Evolutionary conservation across 1,284 basidiomycete genomes (phyloP), one percentile per base, ranked within the genome.

Genomic region (Tausonia pullulans): DNA sequence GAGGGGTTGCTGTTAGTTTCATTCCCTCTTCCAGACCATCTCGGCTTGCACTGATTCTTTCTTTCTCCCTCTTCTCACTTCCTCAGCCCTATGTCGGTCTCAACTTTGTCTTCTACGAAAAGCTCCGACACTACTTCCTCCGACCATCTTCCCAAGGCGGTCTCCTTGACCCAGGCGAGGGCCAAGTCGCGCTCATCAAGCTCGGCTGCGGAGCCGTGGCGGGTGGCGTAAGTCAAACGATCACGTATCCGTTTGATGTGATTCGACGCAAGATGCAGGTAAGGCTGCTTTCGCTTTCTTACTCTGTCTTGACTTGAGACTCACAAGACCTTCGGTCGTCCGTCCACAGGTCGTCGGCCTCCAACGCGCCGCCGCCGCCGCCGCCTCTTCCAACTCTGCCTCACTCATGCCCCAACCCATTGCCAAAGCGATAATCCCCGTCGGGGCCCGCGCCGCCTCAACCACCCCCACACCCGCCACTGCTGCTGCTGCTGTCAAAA

Each of bases 221-320:
- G 0, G 81, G 81, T 2, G 76, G 86, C 27, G 87, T 96, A 70
- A 91, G 89, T 44, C 90, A 98, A 75, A 91, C 92, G 48, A 77
- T 97, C 70, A 98, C 95, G 6, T 97, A 96, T 74, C 95, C 95
- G 0, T 88, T 97, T 71, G 95, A 98, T 74, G 91, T 98, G 0
- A 77, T 98, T 62, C 81, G 95, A 53, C 81, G 95, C 60, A 92
- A 96, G 78, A 93, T 98, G 87, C 95, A 98, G 75, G 90, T 95
- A 64, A 41, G 64, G n/a, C 53, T 27, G 48, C 49, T 9, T 49
- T 41, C 48, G 43, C 45, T 41, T n/a, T 57, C 11, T 44, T 16
- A 13, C 16, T 27, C 27, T 27, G 27, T 27, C 27, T 27, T 27
- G 27, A 27, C 77, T 58, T 69, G 68, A 16, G 16, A 9, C 57